Evolutionary conservation across 306 rosid species (phyloP).

Genomic region (Lupinus albus): DNA sequence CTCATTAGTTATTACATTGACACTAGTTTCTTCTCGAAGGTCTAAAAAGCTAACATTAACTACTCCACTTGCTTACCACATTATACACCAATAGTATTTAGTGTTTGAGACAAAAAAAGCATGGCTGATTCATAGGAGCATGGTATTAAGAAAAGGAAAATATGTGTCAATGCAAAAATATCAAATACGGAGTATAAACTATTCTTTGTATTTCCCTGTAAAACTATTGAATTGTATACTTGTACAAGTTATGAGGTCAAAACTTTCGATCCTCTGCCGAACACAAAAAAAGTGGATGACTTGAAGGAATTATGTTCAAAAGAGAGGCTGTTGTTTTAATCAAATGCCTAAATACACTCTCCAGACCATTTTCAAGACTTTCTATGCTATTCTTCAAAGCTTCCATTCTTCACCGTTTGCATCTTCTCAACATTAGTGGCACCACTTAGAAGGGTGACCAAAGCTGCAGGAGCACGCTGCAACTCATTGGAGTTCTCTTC

Average conservation of each 20-base stretch:
- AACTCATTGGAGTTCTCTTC: slow-evolving; percentile 54
- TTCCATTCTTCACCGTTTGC: slow-evolving; percentile 37
- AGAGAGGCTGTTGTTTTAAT: slow-evolving; percentile 63
- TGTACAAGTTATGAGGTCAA: slow-evolving; percentile 29
- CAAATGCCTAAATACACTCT: slow-evolving; percentile 58
- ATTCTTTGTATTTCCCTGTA: slow-evolving; percentile 33
- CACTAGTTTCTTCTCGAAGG: too few relatives aligned
- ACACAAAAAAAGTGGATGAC: slow-evolving; percentile 22
- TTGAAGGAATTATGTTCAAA: slow-evolving; percentile 48
- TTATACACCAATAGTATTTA: too few relatives aligned
- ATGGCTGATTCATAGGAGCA: not conserved
- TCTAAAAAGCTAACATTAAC: too few relatives aligned
- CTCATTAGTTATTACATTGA: not conserved
- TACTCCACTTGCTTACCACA: too few relatives aligned
- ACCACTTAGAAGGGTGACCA: slow-evolving; percentile 31
- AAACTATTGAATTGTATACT: slow-evolving; percentile 11
- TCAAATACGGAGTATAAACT: not conserved
- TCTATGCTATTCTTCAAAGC: slow-evolving; percentile 57
- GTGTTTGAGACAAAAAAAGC: not conserved
- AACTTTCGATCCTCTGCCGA: slow-evolving; percentile 12
- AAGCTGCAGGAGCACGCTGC: slow-evolving; percentile 47
- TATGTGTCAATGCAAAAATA: not conserved
- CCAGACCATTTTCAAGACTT: slow-evolving; percentile 59
- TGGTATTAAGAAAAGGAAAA: too few relatives aligned
- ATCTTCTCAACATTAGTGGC: slow-evolving; percentile 44